A percentile compares a stretch with the other conserved stretches of the same genome.
These are phyloP conservation scores for Aspergillus costaricaensis DNA, from an alignment of 2,329 filamentous ascomycete species.

Conservation along the genomic window DNA sequence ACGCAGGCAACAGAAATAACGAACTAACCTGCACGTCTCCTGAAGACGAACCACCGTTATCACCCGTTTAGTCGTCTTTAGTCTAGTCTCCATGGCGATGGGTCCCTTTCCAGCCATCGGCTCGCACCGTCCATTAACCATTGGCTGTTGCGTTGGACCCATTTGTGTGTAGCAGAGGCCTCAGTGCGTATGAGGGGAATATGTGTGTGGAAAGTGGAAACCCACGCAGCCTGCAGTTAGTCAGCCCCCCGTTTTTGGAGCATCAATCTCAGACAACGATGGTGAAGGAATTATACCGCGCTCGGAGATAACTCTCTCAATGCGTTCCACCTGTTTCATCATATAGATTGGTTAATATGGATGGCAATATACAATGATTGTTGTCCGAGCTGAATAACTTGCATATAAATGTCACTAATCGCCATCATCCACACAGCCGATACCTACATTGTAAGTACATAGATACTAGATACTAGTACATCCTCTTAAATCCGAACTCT, in stretches of 20 bases:
- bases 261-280: slow-evolving; percentile 11
- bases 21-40: background rate
- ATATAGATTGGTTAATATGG: background rate
- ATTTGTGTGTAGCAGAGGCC: slow-evolving; percentile 8
- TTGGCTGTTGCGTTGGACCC: slow-evolving; percentile 16
- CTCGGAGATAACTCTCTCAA: slow-evolving; percentile 7
- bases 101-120: slow-evolving; percentile 17
- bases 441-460: no score
- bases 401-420: no score
- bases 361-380: no score
- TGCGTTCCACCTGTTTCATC: slow-evolving; percentile 2
- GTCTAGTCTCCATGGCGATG: slow-evolving; percentile 10
- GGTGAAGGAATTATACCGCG: background rate
- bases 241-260: background rate
- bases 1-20: background rate
- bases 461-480: no score
- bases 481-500: background rate
- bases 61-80: background rate
- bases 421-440: no score
- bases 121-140: slow-evolving; percentile 16
- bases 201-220: background rate
- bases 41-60: slow-evolving; percentile 12
- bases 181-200: background rate
- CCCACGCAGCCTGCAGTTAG: background rate
- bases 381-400: no score